Evolutionary conservation across 129 eudicot genomes (phyloP).

Genomic region (Centrapalus pauciflorus): DNA sequence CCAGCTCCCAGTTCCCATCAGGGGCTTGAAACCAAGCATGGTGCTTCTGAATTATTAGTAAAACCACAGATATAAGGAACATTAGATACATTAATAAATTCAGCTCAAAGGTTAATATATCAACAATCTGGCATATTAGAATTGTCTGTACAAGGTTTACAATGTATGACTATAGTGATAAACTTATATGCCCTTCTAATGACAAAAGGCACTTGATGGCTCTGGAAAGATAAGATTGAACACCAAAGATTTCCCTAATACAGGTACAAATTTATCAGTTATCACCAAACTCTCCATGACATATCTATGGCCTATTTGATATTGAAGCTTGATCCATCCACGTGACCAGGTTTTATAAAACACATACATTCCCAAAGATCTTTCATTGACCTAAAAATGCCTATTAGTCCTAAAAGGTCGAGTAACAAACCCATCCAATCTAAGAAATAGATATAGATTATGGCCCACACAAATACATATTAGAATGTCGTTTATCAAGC

Average conservation of each 20-base stretch:
- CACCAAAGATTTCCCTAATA: background rate
- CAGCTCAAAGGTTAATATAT: conserved; percentile 4
- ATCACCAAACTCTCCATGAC: background rate
- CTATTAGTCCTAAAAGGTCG: background rate
- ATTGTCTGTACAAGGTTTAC: background rate
- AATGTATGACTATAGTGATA: background rate
- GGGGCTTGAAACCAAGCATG: conserved; percentile 77
- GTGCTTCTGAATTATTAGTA: conserved; percentile 48
- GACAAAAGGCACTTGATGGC: background rate
- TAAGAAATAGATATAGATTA: background rate
- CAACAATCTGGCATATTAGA: background rate
- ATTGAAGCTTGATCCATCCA: background rate
- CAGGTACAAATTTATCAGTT: background rate
- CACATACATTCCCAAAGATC: background rate
- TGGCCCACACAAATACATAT: background rate
- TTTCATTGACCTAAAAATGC: background rate
- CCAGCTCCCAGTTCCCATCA: conserved; percentile 92
- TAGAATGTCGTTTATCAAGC: background rate
- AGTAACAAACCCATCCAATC: background rate
- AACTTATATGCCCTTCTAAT: background rate
- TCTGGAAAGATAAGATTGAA: background rate
- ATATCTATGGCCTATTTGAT: background rate
- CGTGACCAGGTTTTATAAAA: background rate
- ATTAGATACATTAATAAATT: conserved; percentile 5
- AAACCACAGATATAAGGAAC: background rate